These are phyloP conservation scores for Suillus subaureus DNA, from an alignment of 768 basidiomycete species.

Conservation along the genomic window DNA sequence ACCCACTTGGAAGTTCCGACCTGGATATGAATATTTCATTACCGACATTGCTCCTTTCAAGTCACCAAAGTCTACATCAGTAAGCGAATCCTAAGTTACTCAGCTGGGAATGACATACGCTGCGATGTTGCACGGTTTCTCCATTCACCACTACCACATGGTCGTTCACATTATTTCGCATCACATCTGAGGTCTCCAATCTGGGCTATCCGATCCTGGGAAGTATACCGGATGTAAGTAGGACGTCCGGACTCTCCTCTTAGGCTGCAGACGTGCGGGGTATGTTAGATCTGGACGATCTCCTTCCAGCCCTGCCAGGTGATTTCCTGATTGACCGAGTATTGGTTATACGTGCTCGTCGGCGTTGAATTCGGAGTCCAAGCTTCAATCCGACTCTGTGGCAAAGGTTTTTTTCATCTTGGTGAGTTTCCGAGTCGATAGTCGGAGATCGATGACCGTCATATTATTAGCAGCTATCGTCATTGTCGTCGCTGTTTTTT, in stretches of 20 bases:
- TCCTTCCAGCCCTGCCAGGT: neutral
- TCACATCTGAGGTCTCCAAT: neutral
- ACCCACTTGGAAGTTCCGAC: neutral
- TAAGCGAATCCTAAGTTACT: neutral
- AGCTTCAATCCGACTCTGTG: neutral
- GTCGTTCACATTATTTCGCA: neutral
- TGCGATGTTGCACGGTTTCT: neutral
- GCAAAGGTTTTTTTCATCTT: neutral
- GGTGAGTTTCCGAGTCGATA: neutral
- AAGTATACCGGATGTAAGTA: neutral
- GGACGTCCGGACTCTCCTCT: neutral
- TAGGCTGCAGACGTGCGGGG: neutral
- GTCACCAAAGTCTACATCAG: neutral
- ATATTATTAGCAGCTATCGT: neutral
- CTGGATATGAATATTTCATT: neutral
- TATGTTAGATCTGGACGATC: neutral
- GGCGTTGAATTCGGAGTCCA: neutral
- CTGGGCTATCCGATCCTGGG: neutral
- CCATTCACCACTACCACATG: neutral
- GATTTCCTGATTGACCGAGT: neutral
- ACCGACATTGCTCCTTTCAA: neutral
- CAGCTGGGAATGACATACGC: neutral
- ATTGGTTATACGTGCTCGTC: neutral
- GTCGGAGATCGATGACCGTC: neutral
- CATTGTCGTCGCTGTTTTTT: neutral